phyloP scores from a whole-genome alignment of 208 protist species.

The Herpetomonas tarakana region DNA sequence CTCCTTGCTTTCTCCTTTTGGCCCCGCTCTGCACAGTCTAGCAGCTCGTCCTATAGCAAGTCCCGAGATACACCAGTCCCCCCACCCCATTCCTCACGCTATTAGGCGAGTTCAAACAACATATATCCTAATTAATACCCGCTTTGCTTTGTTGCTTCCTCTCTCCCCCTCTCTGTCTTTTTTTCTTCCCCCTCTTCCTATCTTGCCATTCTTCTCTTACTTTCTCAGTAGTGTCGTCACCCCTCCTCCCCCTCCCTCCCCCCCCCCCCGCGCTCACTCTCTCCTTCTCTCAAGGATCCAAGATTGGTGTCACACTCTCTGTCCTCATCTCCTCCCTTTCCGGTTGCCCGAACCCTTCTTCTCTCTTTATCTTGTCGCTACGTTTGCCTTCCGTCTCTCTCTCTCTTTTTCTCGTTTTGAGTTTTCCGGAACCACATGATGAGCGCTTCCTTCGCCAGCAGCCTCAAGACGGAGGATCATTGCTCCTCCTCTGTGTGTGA shows the following conservation, averaged over 20 bases:
- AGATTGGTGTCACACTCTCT: no score
- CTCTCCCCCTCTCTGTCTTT: constrained; percentile 9
- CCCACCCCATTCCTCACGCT: no score
- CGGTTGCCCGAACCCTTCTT: background rate
- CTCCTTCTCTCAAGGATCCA: background rate
- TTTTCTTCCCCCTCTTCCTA: background rate
- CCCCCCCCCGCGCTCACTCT: constrained; percentile 3
- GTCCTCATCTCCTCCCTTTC: background rate
- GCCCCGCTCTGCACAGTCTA: no score
- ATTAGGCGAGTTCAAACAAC: no score
- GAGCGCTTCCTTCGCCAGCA: background rate
- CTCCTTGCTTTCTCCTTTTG: no score
- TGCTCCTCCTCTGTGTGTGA: no score
- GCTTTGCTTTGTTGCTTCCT: constrained; percentile 1
- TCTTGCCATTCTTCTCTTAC: background rate
- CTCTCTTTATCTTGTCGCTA: background rate
- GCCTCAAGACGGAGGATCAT: background rate
- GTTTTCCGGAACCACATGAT: background rate
- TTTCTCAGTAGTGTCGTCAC: background rate
- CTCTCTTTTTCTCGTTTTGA: background rate
- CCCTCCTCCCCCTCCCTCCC: background rate
- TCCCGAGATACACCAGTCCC: no score
- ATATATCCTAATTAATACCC: no score
- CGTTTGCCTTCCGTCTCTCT: background rate
- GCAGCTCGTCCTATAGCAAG: no score